These are phyloP conservation scores for Paramecium primaurelia DNA, from an alignment of 73 alveolate genomes.

Conservation along the genomic window DNA sequence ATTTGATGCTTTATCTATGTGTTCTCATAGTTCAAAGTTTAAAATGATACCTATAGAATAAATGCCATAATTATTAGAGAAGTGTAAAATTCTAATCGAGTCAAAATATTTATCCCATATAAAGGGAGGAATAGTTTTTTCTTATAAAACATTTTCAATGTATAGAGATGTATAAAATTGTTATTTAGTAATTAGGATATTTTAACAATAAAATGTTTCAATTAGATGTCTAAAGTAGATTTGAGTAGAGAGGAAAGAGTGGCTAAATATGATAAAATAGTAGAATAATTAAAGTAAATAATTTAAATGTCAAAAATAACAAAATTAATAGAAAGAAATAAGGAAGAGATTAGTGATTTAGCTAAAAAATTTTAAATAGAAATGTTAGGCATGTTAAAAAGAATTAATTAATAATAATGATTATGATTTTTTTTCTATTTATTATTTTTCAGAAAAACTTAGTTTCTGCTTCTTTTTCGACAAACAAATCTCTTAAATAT, in stretches of 20 bases:
- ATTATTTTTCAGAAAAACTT: neutral
- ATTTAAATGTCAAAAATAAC: neutral
- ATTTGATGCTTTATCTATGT: constrained; percentile 4
- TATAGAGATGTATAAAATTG: neutral
- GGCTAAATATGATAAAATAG: constrained; percentile 9
- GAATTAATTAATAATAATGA: neutral
- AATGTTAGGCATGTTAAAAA: neutral
- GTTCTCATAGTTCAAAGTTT: neutral
- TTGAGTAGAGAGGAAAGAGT: constrained; percentile 58
- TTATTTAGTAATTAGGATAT: neutral
- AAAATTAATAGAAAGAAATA: constrained; percentile 46
- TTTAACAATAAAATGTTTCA: neutral
- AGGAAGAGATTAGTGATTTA: constrained; percentile 38
- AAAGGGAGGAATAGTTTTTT: neutral
- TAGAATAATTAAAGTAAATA: constrained; percentile 22
- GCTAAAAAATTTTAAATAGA: neutral
- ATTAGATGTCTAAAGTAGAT: constrained; percentile 48
- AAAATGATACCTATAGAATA: neutral
- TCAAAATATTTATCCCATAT: constrained; percentile 12
- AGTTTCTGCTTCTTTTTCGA: neutral
- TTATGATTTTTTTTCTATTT: neutral
- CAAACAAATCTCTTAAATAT: neutral
- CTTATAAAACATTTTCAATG: neutral
- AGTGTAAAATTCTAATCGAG: neutral
- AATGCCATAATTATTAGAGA: neutral